Base-by-base conservation (phyloP, 2,329 filamentous ascomycete genomes). In the Sporothrix brasiliensis region DNA sequence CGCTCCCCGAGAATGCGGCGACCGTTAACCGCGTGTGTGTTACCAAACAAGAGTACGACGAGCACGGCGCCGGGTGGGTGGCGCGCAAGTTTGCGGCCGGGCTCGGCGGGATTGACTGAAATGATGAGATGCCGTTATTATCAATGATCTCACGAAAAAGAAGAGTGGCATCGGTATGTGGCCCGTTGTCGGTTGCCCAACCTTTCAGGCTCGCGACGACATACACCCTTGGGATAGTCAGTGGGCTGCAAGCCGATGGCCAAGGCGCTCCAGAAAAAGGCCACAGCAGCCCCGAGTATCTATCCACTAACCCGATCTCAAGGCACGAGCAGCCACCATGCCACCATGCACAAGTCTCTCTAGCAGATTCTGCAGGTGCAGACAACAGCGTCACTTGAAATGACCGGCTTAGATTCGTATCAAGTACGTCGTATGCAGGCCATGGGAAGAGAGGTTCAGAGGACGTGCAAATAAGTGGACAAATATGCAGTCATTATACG, bases 1-100 rank as follows among this genome's bases (percentile, higher is more conserved):
- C 82, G 67, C 89, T 94, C 75, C 83, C 84, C 54, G 85, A 91
- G 52, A 83, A 96, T 67, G 85, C 89, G 72, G 83, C 85, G 56
- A 85, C 91, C 49, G 83, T 96, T 60, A 85, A 89, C 73, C 85
- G 85, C 65, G 80, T 93, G 14, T 86, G 88, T 1, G 91, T 97
- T n/a, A 95, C 92, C 0, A 92, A 92, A 77, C 87, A 91, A 72
- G 93, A 99, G 77, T 99, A 99, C 78, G 88, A 95, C 67, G 95
- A 99, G 79, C 81, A 93, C 77, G 95, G 95, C 10, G 87, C 86
- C 69, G 83, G 82, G 1, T 94, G 92, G 92, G 85, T 92, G 30
- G 88, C 88, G 39, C 89, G 88, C 76, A 92, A 87, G 77, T 95
- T 97, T 77, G 83, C 82, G 0, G 74, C 77, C 10, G 82, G 82